A percentile compares a stretch with the other conserved stretches of the same genome.
Evolutionary conservation across 371 early-diverging fungal genomes (phyloP).

Genomic region (Lichtheimia corymbifera): DNA sequence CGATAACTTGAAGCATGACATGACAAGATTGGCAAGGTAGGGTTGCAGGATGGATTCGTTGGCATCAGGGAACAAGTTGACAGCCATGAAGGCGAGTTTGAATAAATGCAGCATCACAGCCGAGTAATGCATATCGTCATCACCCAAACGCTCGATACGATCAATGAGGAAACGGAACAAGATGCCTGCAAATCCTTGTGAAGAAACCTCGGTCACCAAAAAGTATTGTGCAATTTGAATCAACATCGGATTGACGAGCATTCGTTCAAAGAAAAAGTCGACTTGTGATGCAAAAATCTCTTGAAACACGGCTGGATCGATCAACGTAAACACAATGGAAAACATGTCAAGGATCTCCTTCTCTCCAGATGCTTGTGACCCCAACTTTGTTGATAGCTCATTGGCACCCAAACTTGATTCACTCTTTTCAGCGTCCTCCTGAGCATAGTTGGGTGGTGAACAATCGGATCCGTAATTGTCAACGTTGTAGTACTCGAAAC

Average conservation of each 20-base stretch:
- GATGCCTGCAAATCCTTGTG: slow-evolving; percentile 80
- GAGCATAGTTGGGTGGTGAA: slow-evolving; percentile 26
- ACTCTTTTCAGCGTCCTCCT: slow-evolving; percentile 11
- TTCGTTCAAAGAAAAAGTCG: slow-evolving; percentile 81
- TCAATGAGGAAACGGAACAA: slow-evolving; percentile 80
- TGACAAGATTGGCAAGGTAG: slow-evolving; percentile 87
- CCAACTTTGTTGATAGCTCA: slow-evolving; percentile 33
- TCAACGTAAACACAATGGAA: slow-evolving; percentile 80
- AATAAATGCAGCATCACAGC: slow-evolving; percentile 88
- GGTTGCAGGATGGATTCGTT: slow-evolving; percentile 92
- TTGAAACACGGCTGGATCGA: slow-evolving; percentile 93
- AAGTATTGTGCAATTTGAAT: slow-evolving; percentile 90
- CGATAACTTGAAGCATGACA: slow-evolving; percentile 83
- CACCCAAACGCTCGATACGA: slow-evolving; percentile 83
- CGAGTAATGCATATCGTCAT: slow-evolving; percentile 72
- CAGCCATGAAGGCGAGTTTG: slow-evolving; percentile 92
- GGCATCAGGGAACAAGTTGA: slow-evolving; percentile 88
- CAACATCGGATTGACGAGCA: slow-evolving; percentile 78
- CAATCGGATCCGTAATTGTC: slow-evolving; percentile 69
- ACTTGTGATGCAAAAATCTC: slow-evolving; percentile 93
- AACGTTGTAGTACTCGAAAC: slow-evolving; percentile 85
- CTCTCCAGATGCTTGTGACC: slow-evolving; percentile 70
- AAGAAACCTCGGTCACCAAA: slow-evolving; percentile 77
- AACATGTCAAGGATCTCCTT: slow-evolving; percentile 93
- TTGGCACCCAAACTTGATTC: slow-evolving; percentile 40